phyloP scores from a whole-genome alignment of 306 rosid genomes.

The Notholithocarpus densiflorus region DNA sequence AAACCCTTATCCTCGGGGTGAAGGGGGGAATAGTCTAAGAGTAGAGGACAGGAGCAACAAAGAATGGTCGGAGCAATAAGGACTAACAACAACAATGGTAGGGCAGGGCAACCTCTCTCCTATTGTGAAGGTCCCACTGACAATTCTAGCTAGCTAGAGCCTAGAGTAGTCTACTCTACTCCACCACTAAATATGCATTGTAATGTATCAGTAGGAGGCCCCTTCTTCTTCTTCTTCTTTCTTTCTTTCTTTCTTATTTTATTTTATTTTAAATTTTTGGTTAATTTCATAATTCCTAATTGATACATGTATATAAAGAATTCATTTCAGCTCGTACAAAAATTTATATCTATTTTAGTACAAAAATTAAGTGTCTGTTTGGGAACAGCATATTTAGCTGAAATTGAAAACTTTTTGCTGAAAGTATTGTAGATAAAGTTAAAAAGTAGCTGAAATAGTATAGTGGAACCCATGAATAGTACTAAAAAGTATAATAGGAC shows the following conservation, averaged over 20 bases:
- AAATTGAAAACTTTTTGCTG: fast-evolving
- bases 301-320: no score
- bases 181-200: background rate
- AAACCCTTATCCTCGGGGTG: background rate
- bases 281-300: background rate
- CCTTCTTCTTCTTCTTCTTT: no score
- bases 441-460: no score
- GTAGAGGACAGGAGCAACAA: background rate
- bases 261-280: background rate
- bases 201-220: background rate
- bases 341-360: no score
- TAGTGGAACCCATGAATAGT: fast-evolving
- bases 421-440: no score
- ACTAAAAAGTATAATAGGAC: no score
- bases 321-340: no score
- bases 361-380: no score
- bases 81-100: background rate
- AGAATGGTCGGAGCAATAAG: constrained; percentile 14
- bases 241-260: no score
- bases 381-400: no score
- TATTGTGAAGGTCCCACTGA: constrained; percentile 21
- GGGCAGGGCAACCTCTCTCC: constrained; percentile 14
- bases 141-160: no score
- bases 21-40: background rate
- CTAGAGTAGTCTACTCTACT: background rate